A percentile compares a stretch with the other conserved stretches of the same genome.
Conservation (phyloP, 768 basidiomycete genomes). For the Pluteus cervinus region DNA sequence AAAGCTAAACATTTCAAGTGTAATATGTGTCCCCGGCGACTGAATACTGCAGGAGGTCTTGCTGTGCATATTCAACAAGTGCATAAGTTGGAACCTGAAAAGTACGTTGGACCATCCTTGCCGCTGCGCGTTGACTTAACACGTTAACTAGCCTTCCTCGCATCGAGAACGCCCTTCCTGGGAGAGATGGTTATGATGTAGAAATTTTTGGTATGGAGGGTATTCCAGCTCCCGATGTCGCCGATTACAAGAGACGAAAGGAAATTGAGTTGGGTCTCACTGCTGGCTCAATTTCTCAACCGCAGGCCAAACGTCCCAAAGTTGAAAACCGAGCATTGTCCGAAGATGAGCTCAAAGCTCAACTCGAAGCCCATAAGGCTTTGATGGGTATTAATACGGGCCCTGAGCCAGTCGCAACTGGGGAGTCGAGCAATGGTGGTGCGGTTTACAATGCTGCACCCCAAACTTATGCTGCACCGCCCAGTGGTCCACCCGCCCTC, state of each 20-base stretch:
- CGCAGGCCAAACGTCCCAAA: conserved; percentile 76
- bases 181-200: conserved; percentile 95
- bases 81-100: conserved; percentile 97
- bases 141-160: conserved; percentile 56
- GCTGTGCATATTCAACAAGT: conserved; percentile 99
- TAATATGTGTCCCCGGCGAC: conserved; percentile 86
- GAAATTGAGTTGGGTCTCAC: conserved; percentile 88
- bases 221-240: conserved; percentile 88
- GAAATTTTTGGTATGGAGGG: conserved; percentile 99
- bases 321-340: conserved; percentile 70
- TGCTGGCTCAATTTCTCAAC: conserved; percentile 76
- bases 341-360: conserved; percentile 79
- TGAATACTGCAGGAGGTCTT: conserved; percentile 96
- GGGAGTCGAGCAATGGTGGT: conserved; percentile 38
- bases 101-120: conserved; percentile 35
- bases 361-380: conserved; percentile 85
- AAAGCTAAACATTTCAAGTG: conserved; percentile 99
- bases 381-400: conserved; percentile 69
- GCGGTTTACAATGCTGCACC: conserved; percentile 73
- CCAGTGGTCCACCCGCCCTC: conserved; percentile 23
- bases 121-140: neutral
- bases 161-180: conserved; percentile 94
- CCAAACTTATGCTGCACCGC: conserved; percentile 58
- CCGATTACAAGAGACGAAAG: conserved; percentile 93
- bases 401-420: conserved; percentile 28